Evolutionary conservation across 352 stramenopile species (phyloP), one percentile per base, ranked within the genome.

Genomic region (Globisporangium camurandrum): DNA sequence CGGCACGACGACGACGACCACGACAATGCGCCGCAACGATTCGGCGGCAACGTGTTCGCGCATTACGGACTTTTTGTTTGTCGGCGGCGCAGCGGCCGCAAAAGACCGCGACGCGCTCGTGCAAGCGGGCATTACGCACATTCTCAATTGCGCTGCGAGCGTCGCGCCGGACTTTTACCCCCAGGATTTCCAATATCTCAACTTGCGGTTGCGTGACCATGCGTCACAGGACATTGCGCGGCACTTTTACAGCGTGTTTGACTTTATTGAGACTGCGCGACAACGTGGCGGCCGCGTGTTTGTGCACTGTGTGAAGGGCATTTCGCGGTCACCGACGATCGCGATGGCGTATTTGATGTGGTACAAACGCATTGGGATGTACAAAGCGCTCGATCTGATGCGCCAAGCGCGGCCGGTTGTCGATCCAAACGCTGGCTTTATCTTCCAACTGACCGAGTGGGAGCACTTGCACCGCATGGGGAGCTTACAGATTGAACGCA

Each of bases 281-380:
- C 64, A 71, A 16, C 51, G 61, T 30, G 72, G 77, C 24, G 82
- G 84, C 22, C 84, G 86, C 41, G 71, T 94, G 24, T 92, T 93
- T 48, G 67, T 95, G 49, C 84, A 95, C 46, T 95, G 84, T 50
- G 66, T 95, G 5, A 95, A 95, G 46, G 84, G 84, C 49, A 95
- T 95, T 36, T 95, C 84, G 24, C 67, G 84, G 31, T 95, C 84
- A 1, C 84, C 84, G 17, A 90, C 84, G 1, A 90, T 95, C 69
- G 80, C 82, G 10, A 93, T 95, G 49, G 84, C 82, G 48, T 93
- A 95, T 49, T 66, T 95, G 47, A 93, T 95, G 84, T 92, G 81
- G 80, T 77, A 82, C 67, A 90, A 91, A 59, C 62, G 75, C 20
- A 84, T 92, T 34, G 69, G 68, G 12, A 77, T 93, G 64, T 84